A percentile compares a stretch with the other conserved stretches of the same genome.
phyloP scores from a whole-genome alignment of 768 basidiomycete genomes.

The Boletus sensibilis region DNA sequence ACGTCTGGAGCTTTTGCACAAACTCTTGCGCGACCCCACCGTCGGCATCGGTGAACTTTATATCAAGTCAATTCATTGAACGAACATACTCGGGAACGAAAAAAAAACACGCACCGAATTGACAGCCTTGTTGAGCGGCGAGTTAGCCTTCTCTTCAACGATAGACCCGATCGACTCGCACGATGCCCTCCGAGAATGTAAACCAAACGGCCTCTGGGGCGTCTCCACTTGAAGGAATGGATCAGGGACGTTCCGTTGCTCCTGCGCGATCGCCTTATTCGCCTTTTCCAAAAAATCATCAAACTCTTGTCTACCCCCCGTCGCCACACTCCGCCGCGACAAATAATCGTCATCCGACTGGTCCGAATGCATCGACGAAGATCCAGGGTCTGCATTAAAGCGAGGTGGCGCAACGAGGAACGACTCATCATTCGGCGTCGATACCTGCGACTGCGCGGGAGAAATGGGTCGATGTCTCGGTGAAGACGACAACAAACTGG shows the following conservation, averaged over 20 bases:
- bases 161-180: slow-evolving; percentile 92
- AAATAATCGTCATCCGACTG: slow-evolving; percentile 64
- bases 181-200: slow-evolving; percentile 76
- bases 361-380: slow-evolving; percentile 42
- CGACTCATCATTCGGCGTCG: slow-evolving; percentile 47
- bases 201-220: slow-evolving; percentile 74
- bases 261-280: slow-evolving; percentile 78
- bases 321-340: slow-evolving; percentile 34
- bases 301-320: slow-evolving; percentile 47
- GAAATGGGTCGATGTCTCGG: slow-evolving; percentile 46
- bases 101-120: slow-evolving; percentile 56
- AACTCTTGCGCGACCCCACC: slow-evolving; percentile 90
- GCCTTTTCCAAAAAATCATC: slow-evolving; percentile 82
- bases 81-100: not conserved
- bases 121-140: slow-evolving; percentile 92
- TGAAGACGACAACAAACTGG: slow-evolving; percentile 47
- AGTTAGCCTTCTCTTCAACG: slow-evolving; percentile 86
- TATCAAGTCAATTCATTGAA: slow-evolving; percentile 1
- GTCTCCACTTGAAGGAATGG: slow-evolving; percentile 71
- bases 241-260: slow-evolving; percentile 76
- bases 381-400: slow-evolving; percentile 28
- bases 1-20: slow-evolving; percentile 74
- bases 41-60: slow-evolving; percentile 88
- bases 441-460: slow-evolving; percentile 61
- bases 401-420: slow-evolving; percentile 38